Evolutionary conservation across 768 basidiomycete species (phyloP), one percentile per base, ranked within the genome.

Genomic region (Terana coerulea): DNA sequence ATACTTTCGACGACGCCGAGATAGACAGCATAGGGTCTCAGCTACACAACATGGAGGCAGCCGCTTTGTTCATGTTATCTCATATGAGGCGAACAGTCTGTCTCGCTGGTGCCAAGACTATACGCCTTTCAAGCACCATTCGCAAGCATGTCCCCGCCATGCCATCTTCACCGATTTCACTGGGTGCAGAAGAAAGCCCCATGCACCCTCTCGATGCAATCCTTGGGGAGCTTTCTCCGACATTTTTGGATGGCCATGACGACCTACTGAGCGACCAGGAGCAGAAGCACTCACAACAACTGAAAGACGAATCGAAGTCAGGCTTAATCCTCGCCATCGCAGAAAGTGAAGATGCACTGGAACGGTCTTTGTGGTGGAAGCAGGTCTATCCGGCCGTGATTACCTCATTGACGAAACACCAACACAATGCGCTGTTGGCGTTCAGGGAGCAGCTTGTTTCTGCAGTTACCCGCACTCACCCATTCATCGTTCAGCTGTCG

Each of bases 321-420:
- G 86, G 87, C 51, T 68, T 81, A 25, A 73, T 83, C 11, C 69
- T 91, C 11, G 77, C 80, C 19, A 78, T 93, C 45, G 88, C 82
- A 9, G 87, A 90, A 51, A 91, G 90, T 64, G 68, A 71, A 5
- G 74, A 82, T 37, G 77, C 81, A 33, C 75, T 78, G 44, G 91
- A 93, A 61, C 77, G 78, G 44, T 79, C 75, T 40, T 69, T 93
- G 17, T 93, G 91, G 91, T 93, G 91, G 91, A 75, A 81, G 49
- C 83, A 83, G 60, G 67, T 88, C 42, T 88, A 81, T 57, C 85
- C 91, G 3, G 63, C 72, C 10, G 76, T 91, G 59, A 72, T 90
- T 51, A 80, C 79, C 44, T 42, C 70, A 2, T 81, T 79, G 49
- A 72, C 78, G 63, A 74, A 83, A 17, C 67, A 75, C 44, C 69